Evolutionary conservation across 139 green algal genomes (phyloP), one percentile per base, ranked within the genome.

Genomic region (Tetraselmis chui): DNA sequence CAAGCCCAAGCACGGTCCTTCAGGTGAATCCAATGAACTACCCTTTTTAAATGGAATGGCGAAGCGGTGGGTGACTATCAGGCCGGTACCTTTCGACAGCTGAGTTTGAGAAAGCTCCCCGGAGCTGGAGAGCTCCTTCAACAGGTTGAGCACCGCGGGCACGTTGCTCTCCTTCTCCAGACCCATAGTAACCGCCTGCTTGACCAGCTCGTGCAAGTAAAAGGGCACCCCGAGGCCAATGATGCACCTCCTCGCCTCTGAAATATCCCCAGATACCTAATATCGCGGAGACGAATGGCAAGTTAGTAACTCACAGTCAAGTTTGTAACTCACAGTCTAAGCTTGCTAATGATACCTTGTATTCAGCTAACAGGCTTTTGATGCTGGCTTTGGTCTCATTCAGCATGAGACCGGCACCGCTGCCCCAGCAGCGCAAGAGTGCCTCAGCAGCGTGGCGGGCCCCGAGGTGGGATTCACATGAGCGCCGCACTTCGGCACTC

Each of bases 151-250:
- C 59, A 83, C 30, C 28, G 32, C 58, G 1, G 28, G 24, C n/a
- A 28, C 31, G 80, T 87, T 77, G 1, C 59, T 25, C 23, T 59
- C 29, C 1, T 84, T 80, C 0, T 91, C 89, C 80, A 93, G 85
- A 77, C 81, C 87, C 77, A 84, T 77, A 31, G 91, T 77, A 30
- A 93, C 24, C n/a, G 87, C 91, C 84, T 94, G 92, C 86, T 93
- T 93, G 23, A 93, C 92, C 23, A 94, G 78, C 84, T 96, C 91
- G 77, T 96, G 93, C 84, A 95, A 91, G 89, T 94, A 95, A 84
- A 95, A 95, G 30, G 91, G 91, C 58, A 94, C 83, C 2, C 76
- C 79, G 77, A 96, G 83, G 25, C 83, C 78, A 22, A 78, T 81
- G 83, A 94, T 80, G 80, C 89, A 90, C 59, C 89, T 79, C 28